These are phyloP conservation scores for Diphasiastrum complanatum DNA, from an alignment of 83 land plant species.

Conservation along the genomic window DNA sequence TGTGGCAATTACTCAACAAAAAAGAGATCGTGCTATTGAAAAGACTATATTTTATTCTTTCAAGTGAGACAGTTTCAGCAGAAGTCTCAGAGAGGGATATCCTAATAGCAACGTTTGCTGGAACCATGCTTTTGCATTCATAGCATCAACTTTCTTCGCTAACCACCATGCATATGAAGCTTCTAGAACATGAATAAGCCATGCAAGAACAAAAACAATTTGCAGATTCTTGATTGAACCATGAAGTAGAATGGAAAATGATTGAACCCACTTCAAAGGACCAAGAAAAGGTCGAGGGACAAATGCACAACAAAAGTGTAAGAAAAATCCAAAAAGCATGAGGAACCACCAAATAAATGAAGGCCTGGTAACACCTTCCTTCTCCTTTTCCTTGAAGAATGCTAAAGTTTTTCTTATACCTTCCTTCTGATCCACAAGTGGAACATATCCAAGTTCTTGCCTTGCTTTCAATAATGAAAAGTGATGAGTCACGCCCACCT, in stretches of 20 bases:
- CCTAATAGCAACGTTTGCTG: conserved; percentile 80
- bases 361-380: conserved; percentile 46
- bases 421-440: conserved; percentile 61
- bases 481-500: conserved; percentile 90
- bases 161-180: conserved; percentile 70
- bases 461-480: conserved; percentile 80
- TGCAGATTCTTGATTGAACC: conserved; percentile 32
- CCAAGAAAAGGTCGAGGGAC: conserved; percentile 53
- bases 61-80: conserved; percentile 57
- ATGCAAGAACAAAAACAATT: conserved; percentile 36
- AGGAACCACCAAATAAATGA: conserved; percentile 45
- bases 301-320: conserved; percentile 46
- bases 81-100: conserved; percentile 46
- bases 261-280: conserved; percentile 38
- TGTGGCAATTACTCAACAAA: too few relatives aligned
- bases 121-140: conserved; percentile 69
- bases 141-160: conserved; percentile 65
- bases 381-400: conserved; percentile 61
- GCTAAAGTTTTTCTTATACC: conserved; percentile 68
- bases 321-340: conserved; percentile 35
- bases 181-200: conserved; percentile 46
- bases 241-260: conserved; percentile 42
- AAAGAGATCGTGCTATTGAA: too few relatives aligned
- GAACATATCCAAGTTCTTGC: conserved; percentile 77
- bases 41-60: too few relatives aligned